Evolutionary conservation across 2,329 filamentous ascomycete species (phyloP), one percentile per base, ranked within the genome.

Genomic region (Paraphoma sp.): DNA sequence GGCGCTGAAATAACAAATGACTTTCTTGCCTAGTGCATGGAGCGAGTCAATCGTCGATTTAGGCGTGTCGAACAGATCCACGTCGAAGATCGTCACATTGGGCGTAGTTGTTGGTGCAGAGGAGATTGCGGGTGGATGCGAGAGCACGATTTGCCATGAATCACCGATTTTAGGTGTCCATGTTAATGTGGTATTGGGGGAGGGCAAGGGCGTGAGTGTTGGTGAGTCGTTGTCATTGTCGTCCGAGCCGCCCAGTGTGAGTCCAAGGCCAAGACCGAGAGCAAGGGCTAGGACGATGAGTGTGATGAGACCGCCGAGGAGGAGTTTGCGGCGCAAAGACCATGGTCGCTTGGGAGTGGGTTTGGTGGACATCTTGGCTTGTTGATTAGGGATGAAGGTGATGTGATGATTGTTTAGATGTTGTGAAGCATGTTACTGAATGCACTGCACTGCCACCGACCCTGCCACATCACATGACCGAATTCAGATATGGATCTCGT

Each of bases 1-100:
- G 0, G 87, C 88, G 49, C 86, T 89, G 78, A 92, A 92, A 76
- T 92, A 92, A 79, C 89, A 92, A 56, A 92, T 87, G 51, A 91
- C 84, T 59, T 84, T 86, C 68, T 84, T 84, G 8, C 82, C 83
- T 29, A 80, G 67, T 3, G 63, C 60, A 42, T 87, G 82, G 12
- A 88, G 76, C 5, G 72, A 69, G 3, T 73, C 57, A 48, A 88
- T 84, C 1, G 76, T 80, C 6, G 75, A 68, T 12, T 78, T 76
- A 6, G 77, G 72, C 48, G 83, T 85, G 54, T 82, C 78, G 71
- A 88, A 86, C 11, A 87, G 78, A 57, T 86, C 80, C 55, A 89
- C 87, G 70, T 89, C 87, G 71, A 84, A 89, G 44, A 89, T 77
- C 4, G 79, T 76, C 0, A 86, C 84, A 59, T 88, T 78, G 0